These are phyloP conservation scores for Rhynchospora breviuscula DNA, from an alignment of 176 grass and related monocot species.

Conservation along the genomic window DNA sequence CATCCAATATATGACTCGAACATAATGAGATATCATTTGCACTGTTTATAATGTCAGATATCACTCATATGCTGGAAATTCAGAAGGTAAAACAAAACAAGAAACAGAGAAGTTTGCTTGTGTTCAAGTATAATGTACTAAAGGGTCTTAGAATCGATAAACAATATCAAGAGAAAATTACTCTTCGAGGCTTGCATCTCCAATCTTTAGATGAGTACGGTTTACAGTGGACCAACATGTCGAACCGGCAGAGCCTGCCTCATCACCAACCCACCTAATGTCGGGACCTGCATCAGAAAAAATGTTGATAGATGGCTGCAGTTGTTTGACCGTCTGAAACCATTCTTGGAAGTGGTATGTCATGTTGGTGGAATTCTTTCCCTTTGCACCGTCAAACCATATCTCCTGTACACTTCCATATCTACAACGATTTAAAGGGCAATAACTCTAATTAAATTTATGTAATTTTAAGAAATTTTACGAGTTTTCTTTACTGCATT, in stretches of 20 bases:
- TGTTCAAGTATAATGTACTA: background rate
- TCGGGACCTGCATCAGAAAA: slow-evolving; percentile 92
- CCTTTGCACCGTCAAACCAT: slow-evolving; percentile 97
- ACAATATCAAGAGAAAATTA: slow-evolving; percentile 5
- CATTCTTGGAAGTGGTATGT: slow-evolving; percentile 88
- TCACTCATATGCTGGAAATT: background rate
- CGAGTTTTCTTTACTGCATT: too few species aligned
- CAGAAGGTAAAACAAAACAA: background rate
- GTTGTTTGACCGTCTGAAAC: slow-evolving; percentile 77
- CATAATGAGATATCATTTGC: background rate
- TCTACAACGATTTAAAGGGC: slow-evolving; percentile 15
- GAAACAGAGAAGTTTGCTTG: background rate
- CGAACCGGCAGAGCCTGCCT: slow-evolving; percentile 56
- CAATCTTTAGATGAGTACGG: slow-evolving; percentile 66
- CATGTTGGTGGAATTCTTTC: slow-evolving; percentile 69
- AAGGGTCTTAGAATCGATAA: background rate
- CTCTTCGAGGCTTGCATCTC: slow-evolving; percentile 55
- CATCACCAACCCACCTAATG: slow-evolving; percentile 91
- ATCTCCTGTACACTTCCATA: slow-evolving; percentile 83
- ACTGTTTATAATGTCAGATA: background rate
- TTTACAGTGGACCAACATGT: slow-evolving; percentile 93
- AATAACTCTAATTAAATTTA: background rate
- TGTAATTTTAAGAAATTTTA: too few species aligned
- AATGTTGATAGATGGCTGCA: slow-evolving; percentile 85
- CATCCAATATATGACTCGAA: background rate